Base-by-base conservation (phyloP, 202 grass and related monocot genomes). In the Hordeum pubiflorum region DNA sequence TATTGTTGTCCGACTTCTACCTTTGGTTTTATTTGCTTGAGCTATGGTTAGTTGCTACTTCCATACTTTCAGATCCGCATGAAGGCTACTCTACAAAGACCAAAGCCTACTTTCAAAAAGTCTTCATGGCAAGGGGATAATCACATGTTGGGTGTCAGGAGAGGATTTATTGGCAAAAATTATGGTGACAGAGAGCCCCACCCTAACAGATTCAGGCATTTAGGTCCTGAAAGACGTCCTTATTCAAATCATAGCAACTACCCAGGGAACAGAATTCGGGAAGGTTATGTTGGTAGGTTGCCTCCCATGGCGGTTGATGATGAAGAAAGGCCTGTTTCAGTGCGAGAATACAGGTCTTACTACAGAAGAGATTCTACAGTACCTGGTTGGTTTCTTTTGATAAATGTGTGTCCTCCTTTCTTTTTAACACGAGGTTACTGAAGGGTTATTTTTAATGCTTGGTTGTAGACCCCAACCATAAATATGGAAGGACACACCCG, bases 31-130 rank as follows among this genome's bases (percentile, higher is more conserved):
- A 43, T 76, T 83, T 76, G 54, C 68, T 78, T 63, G 52, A 64
- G 12, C 56, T 77, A 40, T 44, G 12, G 12, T 5, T 85, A 27
- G 71, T 58, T 57, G 32, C 39, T 73, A 50, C 41, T 11, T 73
- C 4, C 36, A 55, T 63, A 15, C 78, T 78, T 79, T 67, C 36
- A 91, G 89, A 26, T 88, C 69, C 69, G 34, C 15, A 74, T 91
- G 44, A 88, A 88, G 76, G 89, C 82, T 85, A 65, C 78, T 79
- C 82, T 88, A 63, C 87, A 89, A 86, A 86, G 87, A 56, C 87
- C 87, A 68, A 91, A 77, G 39, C 54, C 75, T 70, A 38, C 77
- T 79, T 88, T 85, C 34, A 91, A 79, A 36, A 88, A 85, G 44
- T 40, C 64, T 79, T 85, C 82, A 60, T 79, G 82, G 85, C 79